These are phyloP conservation scores for Calonectria montana DNA, from an alignment of 2,329 filamentous ascomycete genomes.

Conservation along the genomic window DNA sequence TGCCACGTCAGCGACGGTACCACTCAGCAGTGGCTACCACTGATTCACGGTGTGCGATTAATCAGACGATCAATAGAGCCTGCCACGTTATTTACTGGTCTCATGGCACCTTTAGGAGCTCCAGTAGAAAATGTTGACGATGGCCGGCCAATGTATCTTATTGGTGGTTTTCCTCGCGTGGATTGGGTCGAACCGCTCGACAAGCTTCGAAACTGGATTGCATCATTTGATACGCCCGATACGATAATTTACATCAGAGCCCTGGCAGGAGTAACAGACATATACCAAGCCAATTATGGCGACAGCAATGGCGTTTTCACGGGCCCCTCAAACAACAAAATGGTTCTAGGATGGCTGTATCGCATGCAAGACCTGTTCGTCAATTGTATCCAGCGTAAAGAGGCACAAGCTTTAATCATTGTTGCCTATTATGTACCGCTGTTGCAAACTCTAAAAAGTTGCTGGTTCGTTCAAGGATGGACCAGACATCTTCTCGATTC, in stretches of 20 bases:
- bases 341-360: constrained; percentile 45
- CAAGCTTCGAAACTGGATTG: constrained; percentile 36
- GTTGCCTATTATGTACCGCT: constrained; percentile 39
- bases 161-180: constrained; percentile 34
- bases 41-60: constrained; percentile 41
- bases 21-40: constrained; percentile 39
- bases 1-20: constrained; percentile 38
- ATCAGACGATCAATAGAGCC: constrained; percentile 42
- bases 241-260: constrained; percentile 40
- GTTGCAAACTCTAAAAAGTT: constrained; percentile 19
- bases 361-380: constrained; percentile 42
- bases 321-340: constrained; percentile 29
- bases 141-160: constrained; percentile 34
- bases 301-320: constrained; percentile 28
- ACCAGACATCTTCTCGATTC: constrained; percentile 35
- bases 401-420: constrained; percentile 42
- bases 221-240: constrained; percentile 38
- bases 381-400: constrained; percentile 39
- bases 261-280: constrained; percentile 35
- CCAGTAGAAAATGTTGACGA: constrained; percentile 28
- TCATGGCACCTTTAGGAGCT: constrained; percentile 39
- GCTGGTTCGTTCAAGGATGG: constrained; percentile 31
- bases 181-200: constrained; percentile 39
- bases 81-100: constrained; percentile 42
- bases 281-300: constrained; percentile 43